Conservation (phyloP, 2,329 filamentous ascomycete genomes). For the Metarhizium anisopliae region DNA sequence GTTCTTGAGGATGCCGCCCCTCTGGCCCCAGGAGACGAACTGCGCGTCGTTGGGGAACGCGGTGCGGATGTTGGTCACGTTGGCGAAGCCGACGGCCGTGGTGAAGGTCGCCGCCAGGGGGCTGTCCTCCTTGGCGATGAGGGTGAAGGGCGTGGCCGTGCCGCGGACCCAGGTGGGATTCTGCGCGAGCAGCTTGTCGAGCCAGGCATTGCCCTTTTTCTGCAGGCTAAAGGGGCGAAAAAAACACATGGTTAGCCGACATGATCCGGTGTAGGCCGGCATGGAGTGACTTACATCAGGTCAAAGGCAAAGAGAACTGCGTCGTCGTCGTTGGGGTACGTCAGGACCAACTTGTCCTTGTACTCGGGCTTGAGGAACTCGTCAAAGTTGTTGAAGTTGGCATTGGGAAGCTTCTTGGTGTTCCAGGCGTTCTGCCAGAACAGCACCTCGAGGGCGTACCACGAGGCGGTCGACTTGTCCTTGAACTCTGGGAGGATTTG, state of each 20-base stretch:
- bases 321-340: constrained; percentile 50
- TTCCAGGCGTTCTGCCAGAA: constrained; percentile 29
- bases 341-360: constrained; percentile 44
- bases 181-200: constrained; percentile 36
- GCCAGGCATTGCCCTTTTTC: constrained; percentile 35
- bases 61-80: constrained; percentile 12
- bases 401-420: constrained; percentile 23
- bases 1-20: constrained; percentile 36
- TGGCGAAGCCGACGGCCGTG: constrained; percentile 10
- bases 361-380: constrained; percentile 39
- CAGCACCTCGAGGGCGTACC: constrained; percentile 29
- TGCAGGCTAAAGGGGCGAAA: constrained; percentile 15
- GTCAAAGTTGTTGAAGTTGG: constrained; percentile 25
- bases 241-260: background rate
- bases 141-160: constrained; percentile 29
- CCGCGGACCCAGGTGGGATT: constrained; percentile 46
- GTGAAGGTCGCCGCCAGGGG: constrained; percentile 27
- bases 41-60: constrained; percentile 25
- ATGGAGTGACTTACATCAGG: constrained; percentile 28
- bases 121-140: constrained; percentile 21
- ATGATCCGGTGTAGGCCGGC: no score
- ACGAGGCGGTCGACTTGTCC: constrained; percentile 30
- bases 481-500: constrained; percentile 31
- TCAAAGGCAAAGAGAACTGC: constrained; percentile 43
- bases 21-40: constrained; percentile 40